Evolutionary conservation across 306 rosid genomes (phyloP).

Genomic region (Vigna mungo): DNA sequence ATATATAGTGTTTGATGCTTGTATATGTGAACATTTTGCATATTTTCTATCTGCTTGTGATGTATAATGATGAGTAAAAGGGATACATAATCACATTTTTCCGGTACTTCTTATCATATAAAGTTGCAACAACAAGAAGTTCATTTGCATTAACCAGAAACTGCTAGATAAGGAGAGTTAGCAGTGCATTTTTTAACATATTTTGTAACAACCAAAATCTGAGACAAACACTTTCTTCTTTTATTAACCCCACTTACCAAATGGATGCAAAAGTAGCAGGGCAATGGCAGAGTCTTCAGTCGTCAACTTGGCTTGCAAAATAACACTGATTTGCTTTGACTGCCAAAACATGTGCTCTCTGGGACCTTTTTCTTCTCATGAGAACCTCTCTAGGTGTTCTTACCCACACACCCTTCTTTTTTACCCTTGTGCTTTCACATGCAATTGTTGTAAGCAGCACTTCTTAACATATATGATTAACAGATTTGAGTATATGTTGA

Average conservation of each 20-base stretch:
- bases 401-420: background rate
- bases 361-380: slow-evolving; percentile 30
- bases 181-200: slow-evolving; percentile 26
- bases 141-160: slow-evolving; percentile 9
- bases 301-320: slow-evolving; percentile 35
- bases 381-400: background rate
- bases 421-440: slow-evolving; percentile 22
- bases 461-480: too few species aligned
- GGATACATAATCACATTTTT: background rate
- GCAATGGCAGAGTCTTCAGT: slow-evolving; percentile 35
- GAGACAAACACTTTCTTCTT: background rate
- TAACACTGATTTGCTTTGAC: slow-evolving; percentile 40
- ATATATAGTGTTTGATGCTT: background rate
- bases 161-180: slow-evolving; percentile 24
- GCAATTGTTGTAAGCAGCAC: background rate
- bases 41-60: background rate
- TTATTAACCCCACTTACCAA: slow-evolving; percentile 31
- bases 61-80: background rate
- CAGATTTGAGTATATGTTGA: too few species aligned
- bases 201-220: slow-evolving; percentile 14
- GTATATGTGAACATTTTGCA: background rate
- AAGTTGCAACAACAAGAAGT: background rate
- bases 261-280: slow-evolving; percentile 39
- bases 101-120: background rate
- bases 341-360: slow-evolving; percentile 42